Percentiles rank a stretch among this genome's conserved stretches.
These are phyloP conservation scores for Dichomitus squalens DNA, from an alignment of 1,284 basidiomycete species.

Conservation along the genomic window DNA sequence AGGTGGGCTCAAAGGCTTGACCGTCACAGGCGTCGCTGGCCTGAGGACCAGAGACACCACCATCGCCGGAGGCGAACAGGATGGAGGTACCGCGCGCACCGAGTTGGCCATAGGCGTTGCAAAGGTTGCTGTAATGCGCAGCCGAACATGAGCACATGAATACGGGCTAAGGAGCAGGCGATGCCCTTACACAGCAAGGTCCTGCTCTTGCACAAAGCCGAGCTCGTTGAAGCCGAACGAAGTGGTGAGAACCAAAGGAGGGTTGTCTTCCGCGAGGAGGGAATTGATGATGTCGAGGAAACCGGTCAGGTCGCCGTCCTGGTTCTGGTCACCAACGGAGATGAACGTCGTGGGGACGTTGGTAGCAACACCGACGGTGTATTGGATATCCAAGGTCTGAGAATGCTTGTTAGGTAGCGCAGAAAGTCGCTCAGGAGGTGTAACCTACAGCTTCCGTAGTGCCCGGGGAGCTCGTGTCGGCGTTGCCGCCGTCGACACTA, in stretches of 20 bases:
- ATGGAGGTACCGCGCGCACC: constrained; percentile 61
- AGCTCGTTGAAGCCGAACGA: constrained; percentile 62
- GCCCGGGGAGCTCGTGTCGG: constrained; percentile 29
- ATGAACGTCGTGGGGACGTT: constrained; percentile 34
- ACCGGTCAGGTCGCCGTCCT: constrained; percentile 26
- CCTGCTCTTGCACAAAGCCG: constrained; percentile 48
- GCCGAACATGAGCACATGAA: background rate
- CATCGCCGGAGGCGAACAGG: constrained; percentile 67
- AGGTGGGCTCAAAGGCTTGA: constrained; percentile 59
- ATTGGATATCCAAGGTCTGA: constrained; percentile 61
- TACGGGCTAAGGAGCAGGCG: constrained; percentile 44
- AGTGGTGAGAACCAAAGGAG: constrained; percentile 37
- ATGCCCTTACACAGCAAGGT: constrained; percentile 51
- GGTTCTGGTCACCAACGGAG: constrained; percentile 23
- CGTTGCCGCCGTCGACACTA: constrained; percentile 36
- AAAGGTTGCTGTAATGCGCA: constrained; percentile 16
- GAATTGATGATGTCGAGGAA: constrained; percentile 37
- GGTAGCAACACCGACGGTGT: constrained; percentile 62
- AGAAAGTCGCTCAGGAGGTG: background rate
- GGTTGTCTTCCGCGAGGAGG: constrained; percentile 31
- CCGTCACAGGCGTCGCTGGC: constrained; percentile 47
- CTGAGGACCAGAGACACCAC: constrained; percentile 62
- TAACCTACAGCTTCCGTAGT: constrained; percentile 27
- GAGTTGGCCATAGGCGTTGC: constrained; percentile 43
- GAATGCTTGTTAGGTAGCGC: background rate